Conservation (phyloP, 495 filamentous ascomycete species). For the Penicillium bovifimosum region DNA sequence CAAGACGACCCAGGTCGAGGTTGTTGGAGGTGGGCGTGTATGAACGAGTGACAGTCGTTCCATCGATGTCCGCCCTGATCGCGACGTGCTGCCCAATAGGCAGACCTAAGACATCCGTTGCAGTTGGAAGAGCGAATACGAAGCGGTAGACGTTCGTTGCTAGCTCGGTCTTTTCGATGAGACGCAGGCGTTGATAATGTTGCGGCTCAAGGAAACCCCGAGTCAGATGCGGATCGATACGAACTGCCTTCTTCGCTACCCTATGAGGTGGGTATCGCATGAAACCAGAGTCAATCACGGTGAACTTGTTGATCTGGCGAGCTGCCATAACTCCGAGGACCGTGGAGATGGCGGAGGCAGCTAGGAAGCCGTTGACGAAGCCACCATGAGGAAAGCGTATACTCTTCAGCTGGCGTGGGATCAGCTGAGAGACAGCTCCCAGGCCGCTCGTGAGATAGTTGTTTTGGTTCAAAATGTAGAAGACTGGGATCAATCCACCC, state of each 20-base stretch:
- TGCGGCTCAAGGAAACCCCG: constrained; percentile 42
- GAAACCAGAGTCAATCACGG: constrained; percentile 32
- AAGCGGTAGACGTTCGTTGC: constrained; percentile 44
- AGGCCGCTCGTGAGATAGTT: constrained; percentile 5
- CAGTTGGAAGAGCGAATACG: constrained; percentile 42
- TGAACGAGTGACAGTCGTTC: constrained; percentile 36
- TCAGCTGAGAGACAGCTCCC: constrained; percentile 6
- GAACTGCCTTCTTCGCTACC: constrained; percentile 23
- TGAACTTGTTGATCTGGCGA: constrained; percentile 20
- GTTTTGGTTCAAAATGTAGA: constrained; percentile 9
- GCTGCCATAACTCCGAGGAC: constrained; percentile 21
- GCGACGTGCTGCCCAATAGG: constrained; percentile 51
- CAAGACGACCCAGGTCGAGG: constrained; percentile 39
- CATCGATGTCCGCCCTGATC: constrained; percentile 43
- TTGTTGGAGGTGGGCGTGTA: constrained; percentile 53
- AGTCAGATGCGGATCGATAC: constrained; percentile 28
- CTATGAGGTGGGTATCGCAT: constrained; percentile 37
- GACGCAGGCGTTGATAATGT: constrained; percentile 39
- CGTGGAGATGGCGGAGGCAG: constrained; percentile 24
- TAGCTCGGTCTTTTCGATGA: constrained; percentile 39
- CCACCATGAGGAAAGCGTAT: constrained; percentile 20
- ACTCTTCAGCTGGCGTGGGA: constrained; percentile 12
- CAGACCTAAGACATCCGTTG: constrained; percentile 39
- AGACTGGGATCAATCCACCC: constrained; percentile 11
- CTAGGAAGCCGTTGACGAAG: constrained; percentile 33